Conservation (phyloP, 352 stramenopile genomes). For the Globisporangium spiculum region DNA sequence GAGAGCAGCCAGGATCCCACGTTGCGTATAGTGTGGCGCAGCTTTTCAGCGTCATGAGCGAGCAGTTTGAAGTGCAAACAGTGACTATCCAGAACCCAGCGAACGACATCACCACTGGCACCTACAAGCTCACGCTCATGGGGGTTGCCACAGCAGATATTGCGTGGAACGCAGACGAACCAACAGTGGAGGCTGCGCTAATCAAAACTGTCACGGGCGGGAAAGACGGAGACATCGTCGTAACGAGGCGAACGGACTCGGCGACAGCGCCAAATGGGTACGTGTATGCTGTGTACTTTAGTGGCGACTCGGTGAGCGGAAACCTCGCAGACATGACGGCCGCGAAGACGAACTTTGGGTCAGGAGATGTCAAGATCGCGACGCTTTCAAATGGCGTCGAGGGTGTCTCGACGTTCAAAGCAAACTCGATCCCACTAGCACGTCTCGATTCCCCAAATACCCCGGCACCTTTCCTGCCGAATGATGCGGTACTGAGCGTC, state of each 20-base stretch:
- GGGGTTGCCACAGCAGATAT: slow-evolving; percentile 33
- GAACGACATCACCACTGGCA: slow-evolving; percentile 34
- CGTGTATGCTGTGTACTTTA: slow-evolving; percentile 80
- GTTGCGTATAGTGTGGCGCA: slow-evolving; percentile 59
- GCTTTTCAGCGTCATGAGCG: slow-evolving; percentile 65
- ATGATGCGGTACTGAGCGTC: slow-evolving; percentile 34
- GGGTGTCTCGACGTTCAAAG: slow-evolving; percentile 25
- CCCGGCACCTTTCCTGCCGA: slow-evolving; percentile 34
- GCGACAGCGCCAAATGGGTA: slow-evolving; percentile 47
- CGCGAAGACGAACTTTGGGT: slow-evolving; percentile 26
- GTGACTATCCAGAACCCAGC: slow-evolving; percentile 46
- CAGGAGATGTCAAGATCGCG: slow-evolving; percentile 28
- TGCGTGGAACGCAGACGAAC: slow-evolving; percentile 57
- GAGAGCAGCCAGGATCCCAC: slow-evolving; percentile 43
- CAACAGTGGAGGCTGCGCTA: slow-evolving; percentile 37
- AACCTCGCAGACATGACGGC: slow-evolving; percentile 31
- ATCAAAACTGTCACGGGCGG: slow-evolving; percentile 8
- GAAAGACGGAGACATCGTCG: slow-evolving; percentile 36
- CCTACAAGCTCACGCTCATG: slow-evolving; percentile 42
- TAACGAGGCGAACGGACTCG: slow-evolving; percentile 45
- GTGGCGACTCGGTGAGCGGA: slow-evolving; percentile 35
- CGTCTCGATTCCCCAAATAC: slow-evolving; percentile 22
- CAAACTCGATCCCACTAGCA: slow-evolving; percentile 55
- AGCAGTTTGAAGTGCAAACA: slow-evolving; percentile 70
- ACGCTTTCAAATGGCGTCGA: slow-evolving; percentile 33